Percentiles rank a stretch among this genome's conserved stretches.
Conservation (phyloP, 2,329 filamentous ascomycete genomes). For the Diaporthe citri region DNA sequence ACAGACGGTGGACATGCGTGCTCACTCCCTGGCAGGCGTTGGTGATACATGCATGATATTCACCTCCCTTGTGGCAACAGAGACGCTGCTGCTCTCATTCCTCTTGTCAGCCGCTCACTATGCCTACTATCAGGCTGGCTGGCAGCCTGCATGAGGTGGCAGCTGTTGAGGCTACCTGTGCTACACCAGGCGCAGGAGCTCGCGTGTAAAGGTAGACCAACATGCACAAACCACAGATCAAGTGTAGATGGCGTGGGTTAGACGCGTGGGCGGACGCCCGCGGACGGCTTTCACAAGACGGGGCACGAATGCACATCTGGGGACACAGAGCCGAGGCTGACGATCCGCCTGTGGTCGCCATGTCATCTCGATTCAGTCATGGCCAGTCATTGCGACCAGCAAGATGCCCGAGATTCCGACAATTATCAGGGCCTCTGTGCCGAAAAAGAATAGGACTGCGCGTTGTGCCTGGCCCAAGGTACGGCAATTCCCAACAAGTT, state of each 20-base stretch:
- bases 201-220: neutral
- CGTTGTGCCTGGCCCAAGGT: slow-evolving; percentile 12
- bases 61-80: slow-evolving; percentile 24
- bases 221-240: neutral
- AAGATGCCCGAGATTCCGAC: slow-evolving; percentile 25
- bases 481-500: slow-evolving; percentile 32
- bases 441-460: neutral
- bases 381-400: neutral
- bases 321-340: slow-evolving; percentile 14
- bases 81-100: slow-evolving; percentile 1
- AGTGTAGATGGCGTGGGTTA: neutral
- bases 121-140: too few species aligned
- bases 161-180: slow-evolving; percentile 7
- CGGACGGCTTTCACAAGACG: slow-evolving; percentile 20
- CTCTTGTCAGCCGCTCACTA: neutral
- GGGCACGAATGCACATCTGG: slow-evolving; percentile 2
- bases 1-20: neutral
- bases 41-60: neutral
- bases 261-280: neutral
- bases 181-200: neutral
- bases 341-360: neutral
- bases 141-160: neutral
- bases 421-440: neutral
- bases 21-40: neutral
- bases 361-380: slow-evolving; percentile 4